Conservation (phyloP, 106 monocot species). For the Allium sativum region DNA sequence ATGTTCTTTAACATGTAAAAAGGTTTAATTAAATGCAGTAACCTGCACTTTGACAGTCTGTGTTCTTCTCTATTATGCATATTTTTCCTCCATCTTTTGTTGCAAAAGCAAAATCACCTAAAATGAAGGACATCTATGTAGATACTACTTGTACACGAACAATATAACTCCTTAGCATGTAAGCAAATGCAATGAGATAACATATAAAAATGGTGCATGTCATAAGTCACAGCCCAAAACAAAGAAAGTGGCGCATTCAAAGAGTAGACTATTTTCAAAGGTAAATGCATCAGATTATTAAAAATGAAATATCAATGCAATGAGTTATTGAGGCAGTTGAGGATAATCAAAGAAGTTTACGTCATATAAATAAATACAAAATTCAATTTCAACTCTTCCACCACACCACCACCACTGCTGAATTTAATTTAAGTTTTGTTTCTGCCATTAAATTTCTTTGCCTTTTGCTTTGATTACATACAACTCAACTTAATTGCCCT, state of each 20-base stretch:
- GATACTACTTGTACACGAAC: background rate
- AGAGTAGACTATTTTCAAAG: slow-evolving; percentile 6
- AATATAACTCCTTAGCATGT: background rate
- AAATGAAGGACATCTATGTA: background rate
- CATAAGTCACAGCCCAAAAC: background rate
- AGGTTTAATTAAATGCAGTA: no score
- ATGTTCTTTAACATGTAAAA: no score
- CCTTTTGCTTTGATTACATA: slow-evolving; percentile 10
- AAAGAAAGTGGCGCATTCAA: slow-evolving; percentile 15
- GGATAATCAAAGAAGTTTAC: slow-evolving; percentile 23
- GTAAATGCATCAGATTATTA: slow-evolving; percentile 6
- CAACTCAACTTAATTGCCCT: slow-evolving; percentile 13
- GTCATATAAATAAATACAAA: slow-evolving; percentile 36
- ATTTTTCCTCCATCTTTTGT: no score
- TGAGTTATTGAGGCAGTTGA: slow-evolving; percentile 41
- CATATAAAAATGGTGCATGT: background rate
- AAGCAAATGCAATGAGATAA: slow-evolving; percentile 1
- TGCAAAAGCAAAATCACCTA: no score
- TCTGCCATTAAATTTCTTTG: background rate
- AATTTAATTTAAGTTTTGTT: background rate
- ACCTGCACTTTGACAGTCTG: no score
- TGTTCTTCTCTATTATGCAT: no score
- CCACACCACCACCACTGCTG: background rate
- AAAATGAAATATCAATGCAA: slow-evolving; percentile 30
- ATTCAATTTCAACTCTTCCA: slow-evolving; percentile 13